Conservation (phyloP, 2,329 filamentous ascomycete species). For the Scleromitrula shiraiana region DNA sequence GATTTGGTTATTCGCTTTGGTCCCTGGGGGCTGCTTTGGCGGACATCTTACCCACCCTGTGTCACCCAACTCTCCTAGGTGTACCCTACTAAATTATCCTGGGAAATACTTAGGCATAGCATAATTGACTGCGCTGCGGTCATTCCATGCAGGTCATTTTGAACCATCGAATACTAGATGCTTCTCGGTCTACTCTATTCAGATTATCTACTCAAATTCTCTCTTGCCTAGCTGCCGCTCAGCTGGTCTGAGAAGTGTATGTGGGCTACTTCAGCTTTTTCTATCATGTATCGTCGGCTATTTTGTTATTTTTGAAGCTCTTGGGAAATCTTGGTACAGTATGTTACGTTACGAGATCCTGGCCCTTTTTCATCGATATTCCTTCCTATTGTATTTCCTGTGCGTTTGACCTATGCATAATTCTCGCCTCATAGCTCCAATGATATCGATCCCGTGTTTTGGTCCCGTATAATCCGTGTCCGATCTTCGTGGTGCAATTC, state of each 20-base stretch:
- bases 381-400: conserved; percentile 1
- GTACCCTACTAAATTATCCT: too few species aligned
- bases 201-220: not conserved
- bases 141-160: too few species aligned
- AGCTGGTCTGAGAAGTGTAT: not conserved
- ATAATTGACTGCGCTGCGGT: too few species aligned
- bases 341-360: not conserved
- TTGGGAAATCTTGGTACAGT: not conserved
- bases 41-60: too few species aligned
- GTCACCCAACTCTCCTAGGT: too few species aligned
- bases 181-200: not conserved
- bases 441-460: not conserved
- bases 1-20: too few species aligned
- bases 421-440: not conserved
- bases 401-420: not conserved
- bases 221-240: not conserved
- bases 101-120: too few species aligned
- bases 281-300: not conserved
- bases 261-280: not conserved
- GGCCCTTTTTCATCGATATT: not conserved
- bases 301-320: not conserved
- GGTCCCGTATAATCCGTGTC: conserved; percentile 2
- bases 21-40: too few species aligned
- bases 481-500: not conserved
- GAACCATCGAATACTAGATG: not conserved